Evolutionary conservation across 306 rosid species (phyloP).

Genomic region (Acacia acuminata): DNA sequence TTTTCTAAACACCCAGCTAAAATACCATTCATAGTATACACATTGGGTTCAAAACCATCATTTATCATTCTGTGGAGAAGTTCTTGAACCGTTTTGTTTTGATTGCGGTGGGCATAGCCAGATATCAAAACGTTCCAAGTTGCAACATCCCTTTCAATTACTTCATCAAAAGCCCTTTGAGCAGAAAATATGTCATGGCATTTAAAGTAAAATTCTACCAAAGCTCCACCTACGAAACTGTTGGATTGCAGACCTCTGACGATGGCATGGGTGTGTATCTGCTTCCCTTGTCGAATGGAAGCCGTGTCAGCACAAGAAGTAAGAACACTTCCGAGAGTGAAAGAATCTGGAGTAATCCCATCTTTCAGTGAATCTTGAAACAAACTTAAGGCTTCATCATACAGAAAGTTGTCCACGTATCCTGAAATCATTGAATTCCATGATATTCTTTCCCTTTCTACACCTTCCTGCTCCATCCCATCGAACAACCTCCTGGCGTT

Average conservation of each 20-base stretch:
- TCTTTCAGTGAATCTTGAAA: conserved; percentile 39
- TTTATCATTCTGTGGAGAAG: conserved; percentile 45
- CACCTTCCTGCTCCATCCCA: conserved; percentile 40
- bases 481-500: conserved; percentile 55
- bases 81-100: conserved; percentile 33
- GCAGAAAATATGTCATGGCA: conserved; percentile 45
- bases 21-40: conserved; percentile 48
- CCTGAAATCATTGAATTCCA: conserved; percentile 66
- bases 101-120: conserved; percentile 41
- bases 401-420: conserved; percentile 37
- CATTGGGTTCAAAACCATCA: conserved; percentile 58
- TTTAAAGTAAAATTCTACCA: conserved; percentile 61
- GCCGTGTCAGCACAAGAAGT: conserved; percentile 49
- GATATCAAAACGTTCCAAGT: conserved; percentile 68
- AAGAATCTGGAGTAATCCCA: conserved; percentile 53
- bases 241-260: conserved; percentile 50
- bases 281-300: conserved; percentile 43
- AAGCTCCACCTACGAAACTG: conserved; percentile 61
- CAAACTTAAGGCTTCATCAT: conserved; percentile 45
- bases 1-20: conserved; percentile 48
- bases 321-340: conserved; percentile 59
- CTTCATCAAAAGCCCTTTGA: conserved; percentile 49
- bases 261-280: conserved; percentile 51
- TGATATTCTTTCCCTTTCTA: conserved; percentile 41
- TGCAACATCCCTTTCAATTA: conserved; percentile 46